These are phyloP conservation scores for Chlamydomonas incerta DNA, from an alignment of 139 green algal genomes.

Conservation along the genomic window DNA sequence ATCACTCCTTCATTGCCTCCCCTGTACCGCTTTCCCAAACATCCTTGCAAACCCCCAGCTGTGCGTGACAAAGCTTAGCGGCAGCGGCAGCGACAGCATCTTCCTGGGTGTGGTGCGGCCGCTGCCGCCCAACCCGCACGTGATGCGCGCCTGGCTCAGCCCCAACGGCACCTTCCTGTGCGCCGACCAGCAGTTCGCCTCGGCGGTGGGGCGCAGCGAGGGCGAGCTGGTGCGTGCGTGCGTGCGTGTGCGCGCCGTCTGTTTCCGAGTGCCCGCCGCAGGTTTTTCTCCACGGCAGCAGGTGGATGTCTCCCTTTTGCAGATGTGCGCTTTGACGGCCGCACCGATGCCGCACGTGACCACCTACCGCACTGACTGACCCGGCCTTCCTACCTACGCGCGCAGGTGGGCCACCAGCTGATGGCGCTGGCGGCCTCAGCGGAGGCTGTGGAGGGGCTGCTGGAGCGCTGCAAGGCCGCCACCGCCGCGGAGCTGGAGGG, in stretches of 20 bases:
- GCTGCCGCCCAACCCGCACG: not conserved
- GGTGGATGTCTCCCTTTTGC: no score
- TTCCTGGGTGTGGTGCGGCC: conserved; percentile 42
- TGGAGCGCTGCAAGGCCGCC: not conserved
- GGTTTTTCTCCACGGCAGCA: no score
- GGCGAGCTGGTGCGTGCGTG: conserved; percentile 4
- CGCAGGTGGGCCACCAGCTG: conserved; percentile 5
- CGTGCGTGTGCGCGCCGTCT: no score
- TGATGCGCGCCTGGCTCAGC: conserved; percentile 5
- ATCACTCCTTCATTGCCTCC: not conserved
- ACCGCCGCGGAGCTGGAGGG: not conserved
- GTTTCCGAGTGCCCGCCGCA: no score
- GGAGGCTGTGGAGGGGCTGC: not conserved
- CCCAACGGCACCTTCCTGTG: conserved; percentile 5
- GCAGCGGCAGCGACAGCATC: conserved; percentile 25
- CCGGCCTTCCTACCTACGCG: no score
- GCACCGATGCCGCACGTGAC: no score
- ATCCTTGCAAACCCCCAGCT: not conserved
- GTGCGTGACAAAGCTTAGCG: conserved; percentile 37
- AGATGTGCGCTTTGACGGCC: no score
- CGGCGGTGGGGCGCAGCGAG: not conserved
- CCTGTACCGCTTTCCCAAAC: no score
- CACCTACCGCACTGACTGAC: no score
- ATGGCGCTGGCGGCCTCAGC: not conserved
- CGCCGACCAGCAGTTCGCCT: conserved; percentile 28